phyloP scores from a whole-genome alignment of 228 moss, liverwort and hornwort species.

The Sphagnum magellanicum region DNA sequence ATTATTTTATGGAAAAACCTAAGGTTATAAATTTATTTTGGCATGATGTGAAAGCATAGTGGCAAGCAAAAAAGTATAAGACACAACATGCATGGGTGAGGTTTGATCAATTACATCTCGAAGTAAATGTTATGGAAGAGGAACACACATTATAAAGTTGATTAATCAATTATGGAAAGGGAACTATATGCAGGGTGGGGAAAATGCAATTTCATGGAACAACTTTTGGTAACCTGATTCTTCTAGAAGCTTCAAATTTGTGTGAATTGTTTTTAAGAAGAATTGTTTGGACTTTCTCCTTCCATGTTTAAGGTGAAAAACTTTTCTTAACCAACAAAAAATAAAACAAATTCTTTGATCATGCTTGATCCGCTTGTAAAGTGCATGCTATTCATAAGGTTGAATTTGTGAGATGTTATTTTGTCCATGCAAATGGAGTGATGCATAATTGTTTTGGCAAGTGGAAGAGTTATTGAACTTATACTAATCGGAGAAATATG shows the following conservation, averaged over 20 bases:
- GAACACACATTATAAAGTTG: too few species aligned
- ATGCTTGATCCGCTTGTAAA: not conserved
- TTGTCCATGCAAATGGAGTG: not conserved
- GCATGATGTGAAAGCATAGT: too few species aligned
- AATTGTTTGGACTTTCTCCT: slow-evolving; percentile 41
- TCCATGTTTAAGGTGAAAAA: slow-evolving; percentile 41
- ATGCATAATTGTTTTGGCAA: slow-evolving; percentile 12
- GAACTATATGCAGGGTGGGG: slow-evolving; percentile 23
- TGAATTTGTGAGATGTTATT: not conserved
- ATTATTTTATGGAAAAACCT: too few species aligned
- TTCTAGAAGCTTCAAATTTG: slow-evolving; percentile 46
- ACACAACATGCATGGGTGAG: too few species aligned
- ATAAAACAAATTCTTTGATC: too few species aligned
- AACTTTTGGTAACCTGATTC: slow-evolving; percentile 59
- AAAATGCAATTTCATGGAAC: slow-evolving; percentile 66
- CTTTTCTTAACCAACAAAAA: too few species aligned
- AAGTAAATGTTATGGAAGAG: too few species aligned
- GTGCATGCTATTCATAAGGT: not conserved
- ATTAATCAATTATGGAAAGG: too few species aligned
- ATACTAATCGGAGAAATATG: slow-evolving; percentile 68
- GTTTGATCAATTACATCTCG: too few species aligned
- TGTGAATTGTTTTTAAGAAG: slow-evolving; percentile 60
- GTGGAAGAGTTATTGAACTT: slow-evolving; percentile 56
- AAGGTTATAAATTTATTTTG: too few species aligned
- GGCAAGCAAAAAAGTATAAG: too few species aligned